These are phyloP conservation scores for Saturnispora mendoncae DNA, from an alignment of 805 yeast genomes.

Conservation along the genomic window DNA sequence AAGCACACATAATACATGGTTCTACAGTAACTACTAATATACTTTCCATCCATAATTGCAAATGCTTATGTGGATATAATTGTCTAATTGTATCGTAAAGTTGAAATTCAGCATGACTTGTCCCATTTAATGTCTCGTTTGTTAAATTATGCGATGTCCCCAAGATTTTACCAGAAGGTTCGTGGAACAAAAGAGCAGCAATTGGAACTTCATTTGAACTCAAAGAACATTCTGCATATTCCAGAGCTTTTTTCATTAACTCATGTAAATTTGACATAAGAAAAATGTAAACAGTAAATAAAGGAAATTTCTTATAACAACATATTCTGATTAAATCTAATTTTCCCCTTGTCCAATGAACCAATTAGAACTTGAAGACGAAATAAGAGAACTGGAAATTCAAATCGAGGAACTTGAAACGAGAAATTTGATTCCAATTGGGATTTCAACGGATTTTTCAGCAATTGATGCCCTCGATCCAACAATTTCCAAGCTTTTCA, in stretches of 20 bases:
- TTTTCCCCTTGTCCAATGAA: no score
- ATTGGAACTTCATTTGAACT: constrained; percentile 73
- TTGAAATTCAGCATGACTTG: constrained; percentile 86
- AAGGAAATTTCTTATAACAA: no score
- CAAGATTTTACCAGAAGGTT: constrained; percentile 37
- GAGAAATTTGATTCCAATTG: neutral
- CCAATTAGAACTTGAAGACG: constrained; percentile 6
- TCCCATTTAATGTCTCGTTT: constrained; percentile 75
- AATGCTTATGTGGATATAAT: constrained; percentile 22
- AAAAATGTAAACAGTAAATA: neutral
- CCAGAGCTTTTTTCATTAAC: constrained; percentile 44
- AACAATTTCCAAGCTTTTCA: neutral
- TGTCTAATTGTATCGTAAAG: constrained; percentile 53
- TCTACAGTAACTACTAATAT: constrained; percentile 90
- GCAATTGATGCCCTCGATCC: neutral
- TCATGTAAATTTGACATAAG: constrained; percentile 19
- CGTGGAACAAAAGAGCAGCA: constrained; percentile 59
- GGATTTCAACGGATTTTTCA: neutral
- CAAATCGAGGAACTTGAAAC: constrained; percentile 11
- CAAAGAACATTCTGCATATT: constrained; percentile 57
- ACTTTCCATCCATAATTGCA: constrained; percentile 41
- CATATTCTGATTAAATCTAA: no score
- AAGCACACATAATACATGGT: constrained; percentile 98
- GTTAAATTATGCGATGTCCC: constrained; percentile 83
- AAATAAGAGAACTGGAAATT: constrained; percentile 13